phyloP scores from a whole-genome alignment of 2,329 filamentous ascomycete species.

The Neofusicoccum sp. region DNA sequence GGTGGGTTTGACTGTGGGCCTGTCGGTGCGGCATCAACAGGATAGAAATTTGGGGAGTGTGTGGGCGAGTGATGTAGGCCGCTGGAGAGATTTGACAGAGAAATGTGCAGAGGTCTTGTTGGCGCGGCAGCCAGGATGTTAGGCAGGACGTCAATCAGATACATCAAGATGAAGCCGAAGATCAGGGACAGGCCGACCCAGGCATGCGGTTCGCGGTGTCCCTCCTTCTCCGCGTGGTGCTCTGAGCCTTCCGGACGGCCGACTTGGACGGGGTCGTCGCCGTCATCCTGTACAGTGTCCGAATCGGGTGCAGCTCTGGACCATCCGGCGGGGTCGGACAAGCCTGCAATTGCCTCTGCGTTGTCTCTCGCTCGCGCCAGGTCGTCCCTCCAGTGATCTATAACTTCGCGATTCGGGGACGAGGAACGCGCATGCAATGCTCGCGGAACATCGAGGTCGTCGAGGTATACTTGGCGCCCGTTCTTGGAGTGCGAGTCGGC shows the following conservation, averaged over 20 bases:
- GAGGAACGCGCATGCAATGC: background rate
- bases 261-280: constrained; percentile 35
- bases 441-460: background rate
- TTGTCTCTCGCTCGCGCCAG: background rate
- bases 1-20: constrained; percentile 35
- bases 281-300: constrained; percentile 38
- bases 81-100: constrained; percentile 73
- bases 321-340: background rate
- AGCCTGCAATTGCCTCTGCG: background rate
- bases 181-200: constrained; percentile 87
- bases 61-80: constrained; percentile 42
- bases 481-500: background rate
- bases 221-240: constrained; percentile 40
- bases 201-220: constrained; percentile 58
- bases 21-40: constrained; percentile 27
- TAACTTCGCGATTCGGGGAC: background rate
- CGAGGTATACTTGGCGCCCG: background rate
- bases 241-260: constrained; percentile 39
- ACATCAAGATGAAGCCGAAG: constrained; percentile 93
- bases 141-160: constrained; percentile 69
- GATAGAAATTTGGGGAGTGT: constrained; percentile 26
- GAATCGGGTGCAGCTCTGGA: background rate
- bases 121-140: constrained; percentile 46
- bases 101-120: constrained; percentile 78
- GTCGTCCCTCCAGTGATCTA: background rate